A percentile compares a stretch with the other conserved stretches of the same genome.
Evolutionary conservation across 2,329 filamentous ascomycete genomes (phyloP).

Genomic region (Nannizzia gypsea): DNA sequence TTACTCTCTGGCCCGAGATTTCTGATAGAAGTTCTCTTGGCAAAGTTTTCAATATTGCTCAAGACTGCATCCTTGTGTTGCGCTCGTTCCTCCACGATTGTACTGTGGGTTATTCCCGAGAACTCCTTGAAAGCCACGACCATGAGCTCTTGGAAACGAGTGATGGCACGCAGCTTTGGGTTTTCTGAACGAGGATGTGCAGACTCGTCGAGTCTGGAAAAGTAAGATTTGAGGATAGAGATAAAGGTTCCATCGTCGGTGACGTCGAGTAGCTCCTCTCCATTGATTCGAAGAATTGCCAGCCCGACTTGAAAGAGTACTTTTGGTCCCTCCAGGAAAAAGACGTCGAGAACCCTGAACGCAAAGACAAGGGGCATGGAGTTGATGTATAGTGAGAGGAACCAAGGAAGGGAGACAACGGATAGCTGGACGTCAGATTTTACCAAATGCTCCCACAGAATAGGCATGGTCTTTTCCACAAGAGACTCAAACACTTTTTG

Average conservation of each 20-base stretch:
- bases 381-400: conserved; percentile 95
- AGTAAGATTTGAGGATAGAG: conserved; percentile 89
- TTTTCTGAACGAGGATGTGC: conserved; percentile 94
- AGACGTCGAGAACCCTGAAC: conserved; percentile 90
- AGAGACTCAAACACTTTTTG: conserved; percentile 95
- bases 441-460: conserved; percentile 95
- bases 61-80: conserved; percentile 93
- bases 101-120: conserved; percentile 84
- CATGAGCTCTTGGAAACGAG: conserved; percentile 95
- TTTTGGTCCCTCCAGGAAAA: conserved; percentile 95
- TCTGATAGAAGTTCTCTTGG: conserved; percentile 88
- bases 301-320: conserved; percentile 93
- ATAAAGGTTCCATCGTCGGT: conserved; percentile 94
- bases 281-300: conserved; percentile 94
- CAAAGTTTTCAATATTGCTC: conserved; percentile 92
- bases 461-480: conserved; percentile 98
- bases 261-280: conserved; percentile 86
- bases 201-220: conserved; percentile 83
- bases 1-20: conserved; percentile 96
- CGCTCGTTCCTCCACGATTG: conserved; percentile 73
- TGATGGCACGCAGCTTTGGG: conserved; percentile 83
- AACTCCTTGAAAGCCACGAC: conserved; percentile 99
- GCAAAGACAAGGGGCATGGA: conserved; percentile 98
- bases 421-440: conserved; percentile 95
- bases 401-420: conserved; percentile 95